These are phyloP conservation scores for Globisporangium echinulatum DNA, from an alignment of 352 stramenopile species.

Conservation along the genomic window DNA sequence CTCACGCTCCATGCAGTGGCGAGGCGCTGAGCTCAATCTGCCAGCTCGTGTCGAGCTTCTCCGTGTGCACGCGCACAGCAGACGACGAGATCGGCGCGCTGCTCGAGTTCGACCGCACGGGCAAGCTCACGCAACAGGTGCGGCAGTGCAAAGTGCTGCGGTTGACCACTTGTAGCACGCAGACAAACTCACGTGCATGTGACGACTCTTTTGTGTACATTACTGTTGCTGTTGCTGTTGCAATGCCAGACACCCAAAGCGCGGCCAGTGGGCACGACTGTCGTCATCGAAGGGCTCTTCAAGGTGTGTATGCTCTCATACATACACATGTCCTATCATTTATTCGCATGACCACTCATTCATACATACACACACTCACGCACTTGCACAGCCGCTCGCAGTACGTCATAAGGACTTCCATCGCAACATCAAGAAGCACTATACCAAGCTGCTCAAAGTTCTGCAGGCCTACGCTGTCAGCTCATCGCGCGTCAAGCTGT, in stretches of 20 bases:
- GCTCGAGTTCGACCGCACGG: constrained; percentile 79
- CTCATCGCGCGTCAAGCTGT: constrained; percentile 50
- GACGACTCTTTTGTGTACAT: too few relatives aligned
- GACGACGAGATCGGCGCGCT: constrained; percentile 69
- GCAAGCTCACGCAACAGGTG: constrained; percentile 44
- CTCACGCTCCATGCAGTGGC: constrained; percentile 33
- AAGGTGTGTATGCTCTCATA: constrained; percentile 22
- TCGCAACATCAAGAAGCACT: constrained; percentile 92
- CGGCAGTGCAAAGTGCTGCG: too few relatives aligned
- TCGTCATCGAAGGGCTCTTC: constrained; percentile 92
- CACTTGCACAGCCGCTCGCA: constrained; percentile 56
- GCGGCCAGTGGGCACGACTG: constrained; percentile 88
- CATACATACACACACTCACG: background rate
- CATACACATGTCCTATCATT: background rate
- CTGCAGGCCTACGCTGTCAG: constrained; percentile 84
- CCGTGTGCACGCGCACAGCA: constrained; percentile 83
- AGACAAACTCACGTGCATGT: too few relatives aligned
- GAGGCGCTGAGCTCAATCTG: constrained; percentile 95
- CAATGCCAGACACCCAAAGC: constrained; percentile 36
- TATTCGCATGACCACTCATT: background rate
- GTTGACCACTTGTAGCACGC: too few relatives aligned
- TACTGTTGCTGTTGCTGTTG: background rate
- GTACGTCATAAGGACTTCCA: constrained; percentile 92
- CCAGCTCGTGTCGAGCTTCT: constrained; percentile 82
- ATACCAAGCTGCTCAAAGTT: constrained; percentile 87